These are phyloP conservation scores for Microthlaspi erraticum DNA, from an alignment of 345 rosid species.

Conservation along the genomic window DNA sequence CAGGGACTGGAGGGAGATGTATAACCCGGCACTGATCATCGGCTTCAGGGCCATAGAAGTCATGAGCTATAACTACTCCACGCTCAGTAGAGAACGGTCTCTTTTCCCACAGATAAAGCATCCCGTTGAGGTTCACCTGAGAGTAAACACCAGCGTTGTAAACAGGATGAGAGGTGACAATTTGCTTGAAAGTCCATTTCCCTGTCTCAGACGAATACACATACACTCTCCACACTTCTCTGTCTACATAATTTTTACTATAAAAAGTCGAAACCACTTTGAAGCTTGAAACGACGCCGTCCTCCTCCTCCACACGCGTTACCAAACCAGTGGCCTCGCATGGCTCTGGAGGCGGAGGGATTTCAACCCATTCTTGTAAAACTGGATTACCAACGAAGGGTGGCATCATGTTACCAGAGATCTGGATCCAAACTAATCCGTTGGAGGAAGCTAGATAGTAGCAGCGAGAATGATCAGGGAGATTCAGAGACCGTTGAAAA, in stretches of 20 bases:
- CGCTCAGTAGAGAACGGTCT: neutral
- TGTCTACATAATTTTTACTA: neutral
- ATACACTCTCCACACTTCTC: slow-evolving; percentile 24
- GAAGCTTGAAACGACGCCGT: slow-evolving; percentile 18
- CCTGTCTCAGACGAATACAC: slow-evolving; percentile 29
- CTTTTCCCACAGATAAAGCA: slow-evolving; percentile 11
- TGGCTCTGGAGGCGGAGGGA: slow-evolving; percentile 17
- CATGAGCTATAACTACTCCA: slow-evolving; percentile 9
- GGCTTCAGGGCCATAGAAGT: slow-evolving; percentile 15
- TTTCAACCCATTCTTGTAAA: slow-evolving; percentile 28
- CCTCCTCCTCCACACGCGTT: slow-evolving; percentile 1
- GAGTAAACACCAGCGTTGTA: neutral
- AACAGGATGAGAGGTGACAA: slow-evolving; percentile 11
- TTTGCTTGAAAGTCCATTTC: slow-evolving; percentile 12
- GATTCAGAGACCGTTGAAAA: neutral
- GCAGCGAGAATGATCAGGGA: neutral
- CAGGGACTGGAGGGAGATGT: slow-evolving; percentile 21
- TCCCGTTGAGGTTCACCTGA: slow-evolving; percentile 12
- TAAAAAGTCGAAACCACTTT: slow-evolving; percentile 19
- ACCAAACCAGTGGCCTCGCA: neutral
- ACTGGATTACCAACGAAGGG: slow-evolving; percentile 31
- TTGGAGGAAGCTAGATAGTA: slow-evolving; percentile 12
- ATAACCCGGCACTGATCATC: slow-evolving; percentile 15
- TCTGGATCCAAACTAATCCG: slow-evolving; percentile 16
- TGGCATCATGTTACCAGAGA: neutral